These are phyloP conservation scores for Solioccasus polychromus DNA, from an alignment of 768 basidiomycete genomes.

Conservation along the genomic window DNA sequence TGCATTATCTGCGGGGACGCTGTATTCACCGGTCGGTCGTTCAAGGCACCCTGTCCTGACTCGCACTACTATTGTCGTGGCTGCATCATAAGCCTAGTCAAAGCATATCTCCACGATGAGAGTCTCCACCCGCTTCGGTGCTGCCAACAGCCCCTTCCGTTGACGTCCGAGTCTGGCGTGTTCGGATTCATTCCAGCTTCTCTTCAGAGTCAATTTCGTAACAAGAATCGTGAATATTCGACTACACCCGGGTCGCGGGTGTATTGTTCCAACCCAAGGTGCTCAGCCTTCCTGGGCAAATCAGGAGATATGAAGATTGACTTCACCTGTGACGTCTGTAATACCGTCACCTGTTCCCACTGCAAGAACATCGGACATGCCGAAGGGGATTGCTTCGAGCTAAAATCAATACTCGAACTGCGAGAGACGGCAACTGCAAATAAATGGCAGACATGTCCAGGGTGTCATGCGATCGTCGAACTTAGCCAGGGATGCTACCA, in stretches of 20 bases:
- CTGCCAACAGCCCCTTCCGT: conserved; percentile 39
- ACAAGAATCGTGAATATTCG: conserved; percentile 46
- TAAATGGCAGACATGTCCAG: conserved; percentile 64
- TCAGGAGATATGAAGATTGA: conserved; percentile 15
- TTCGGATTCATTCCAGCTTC: conserved; percentile 28
- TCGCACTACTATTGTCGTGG: conserved; percentile 43
- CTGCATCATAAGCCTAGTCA: conserved; percentile 43
- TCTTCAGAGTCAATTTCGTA: conserved; percentile 33
- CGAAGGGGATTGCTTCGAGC: conserved; percentile 39
- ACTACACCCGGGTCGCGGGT: conserved; percentile 41
- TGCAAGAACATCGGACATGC: conserved; percentile 51
- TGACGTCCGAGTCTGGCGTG: conserved; percentile 19
- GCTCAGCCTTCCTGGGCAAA: conserved; percentile 53
- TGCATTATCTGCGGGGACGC: conserved; percentile 45
- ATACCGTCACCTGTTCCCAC: conserved; percentile 37
- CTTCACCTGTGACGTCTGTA: conserved; percentile 42
- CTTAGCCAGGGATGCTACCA: conserved; percentile 59
- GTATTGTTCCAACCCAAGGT: conserved; percentile 48
- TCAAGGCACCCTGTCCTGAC: conserved; percentile 46
- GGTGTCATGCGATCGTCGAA: conserved; percentile 55
- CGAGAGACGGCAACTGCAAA: conserved; percentile 42
- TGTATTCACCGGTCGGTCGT: conserved; percentile 18
- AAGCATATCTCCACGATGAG: conserved; percentile 46
- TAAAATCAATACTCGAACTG: conserved; percentile 40
- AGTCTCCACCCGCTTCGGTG: conserved; percentile 51